A percentile compares a stretch with the other conserved stretches of the same genome.
phyloP scores from a whole-genome alignment of 2,329 filamentous ascomycete species.

The Epichloe amarillans region DNA sequence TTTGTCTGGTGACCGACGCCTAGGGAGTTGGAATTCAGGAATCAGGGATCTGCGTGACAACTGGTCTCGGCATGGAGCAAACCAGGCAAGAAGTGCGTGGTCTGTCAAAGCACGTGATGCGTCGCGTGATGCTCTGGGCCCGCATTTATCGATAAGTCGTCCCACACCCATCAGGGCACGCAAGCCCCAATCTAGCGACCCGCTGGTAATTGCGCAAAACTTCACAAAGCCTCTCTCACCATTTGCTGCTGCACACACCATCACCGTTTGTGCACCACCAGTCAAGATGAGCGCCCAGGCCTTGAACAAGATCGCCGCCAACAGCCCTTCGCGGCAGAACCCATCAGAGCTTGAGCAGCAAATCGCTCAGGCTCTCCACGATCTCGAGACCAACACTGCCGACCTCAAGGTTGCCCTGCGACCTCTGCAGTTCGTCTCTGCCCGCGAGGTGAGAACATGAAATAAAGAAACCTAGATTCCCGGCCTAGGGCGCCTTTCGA shows the following conservation, averaged over 20 bases:
- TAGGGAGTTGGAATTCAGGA: too few species aligned
- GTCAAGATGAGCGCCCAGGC: slow-evolving; percentile 54
- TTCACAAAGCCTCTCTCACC: slow-evolving; percentile 12
- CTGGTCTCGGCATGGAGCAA: too few species aligned
- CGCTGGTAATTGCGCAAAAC: slow-evolving; percentile 18
- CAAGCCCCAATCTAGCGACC: slow-evolving; percentile 30
- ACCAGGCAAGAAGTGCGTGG: too few species aligned
- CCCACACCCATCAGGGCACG: slow-evolving; percentile 19
- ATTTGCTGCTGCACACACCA: slow-evolving; percentile 15
- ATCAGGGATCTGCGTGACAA: too few species aligned
- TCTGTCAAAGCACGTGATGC: background rate
- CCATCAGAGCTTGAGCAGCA: slow-evolving; percentile 95
- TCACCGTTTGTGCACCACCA: slow-evolving; percentile 23
- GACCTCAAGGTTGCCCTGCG: slow-evolving; percentile 94
- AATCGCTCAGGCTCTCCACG: slow-evolving; percentile 94
- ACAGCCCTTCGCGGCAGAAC: slow-evolving; percentile 91
- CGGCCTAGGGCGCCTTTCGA: slow-evolving; percentile 13
- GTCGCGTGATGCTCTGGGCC: background rate
- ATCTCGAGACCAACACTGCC: slow-evolving; percentile 98
- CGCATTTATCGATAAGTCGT: background rate
- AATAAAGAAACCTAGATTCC: slow-evolving; percentile 14
- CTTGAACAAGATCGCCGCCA: slow-evolving; percentile 96
- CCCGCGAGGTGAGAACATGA: slow-evolving; percentile 84
- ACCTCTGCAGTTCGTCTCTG: slow-evolving; percentile 97
- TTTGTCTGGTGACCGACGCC: too few species aligned